Evolutionary conservation across 108 stramenopile species (phyloP), one percentile per base, ranked within the genome.

Genomic region (Fragilaria crotonensis): DNA sequence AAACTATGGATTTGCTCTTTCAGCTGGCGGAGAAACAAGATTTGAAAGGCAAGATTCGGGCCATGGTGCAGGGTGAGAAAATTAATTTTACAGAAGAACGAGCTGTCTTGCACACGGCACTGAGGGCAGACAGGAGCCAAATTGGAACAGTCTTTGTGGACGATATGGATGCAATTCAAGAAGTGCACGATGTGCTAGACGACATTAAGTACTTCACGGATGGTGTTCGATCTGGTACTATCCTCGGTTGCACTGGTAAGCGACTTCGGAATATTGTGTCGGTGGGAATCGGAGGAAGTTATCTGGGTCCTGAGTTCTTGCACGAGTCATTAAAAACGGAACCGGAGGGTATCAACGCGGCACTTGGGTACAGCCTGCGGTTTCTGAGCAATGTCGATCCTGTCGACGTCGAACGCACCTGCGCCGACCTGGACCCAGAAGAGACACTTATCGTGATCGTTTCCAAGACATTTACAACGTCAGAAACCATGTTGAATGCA

Each of bases 401-500:
- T 5, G 96, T 99, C 22, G 99, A 97, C 68, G 96, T 97, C 0
- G 93, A 93, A 60, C 78, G 96, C 0, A 95, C 97, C 2, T 88
- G 91, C 50, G 80, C 87, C 9, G 96, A 97, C 66, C 55, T 96
- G 22, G 89, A 94, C 65, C 86, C 93, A 0, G 90, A 94, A 67
- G 90, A 94, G 68, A 95, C 93, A 1, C 54, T 97, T 17, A 86
- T 97, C 55, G 79, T 99, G 26, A 83, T 99, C 44, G 99, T 99
- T 4, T 92, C 89, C 62, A 99, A 99, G 72, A 97, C 96, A n/a
- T 99, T 98, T 68, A 98, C 97, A 45, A 99, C 99, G 4, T 96
- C 97, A 0, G 99, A 99, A 77, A 99, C 99, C 36, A 98, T 99
- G 97, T 78, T 98, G 61, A 99, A 99, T 66, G 99, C 99, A 0